These are phyloP conservation scores for Leavenworthia alabamica DNA, from an alignment of 345 rosid species.

Conservation along the genomic window DNA sequence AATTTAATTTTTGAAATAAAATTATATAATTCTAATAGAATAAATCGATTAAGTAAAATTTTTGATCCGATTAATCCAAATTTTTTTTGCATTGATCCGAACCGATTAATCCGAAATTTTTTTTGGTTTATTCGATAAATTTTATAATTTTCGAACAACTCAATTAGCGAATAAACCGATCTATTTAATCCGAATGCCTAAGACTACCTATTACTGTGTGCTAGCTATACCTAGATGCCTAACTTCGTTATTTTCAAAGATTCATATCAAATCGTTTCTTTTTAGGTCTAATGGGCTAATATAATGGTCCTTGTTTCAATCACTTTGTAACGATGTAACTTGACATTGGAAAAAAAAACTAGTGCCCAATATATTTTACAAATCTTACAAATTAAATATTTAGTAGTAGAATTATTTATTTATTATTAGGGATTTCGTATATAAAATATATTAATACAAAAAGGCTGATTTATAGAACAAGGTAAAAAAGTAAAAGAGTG, in stretches of 20 bases:
- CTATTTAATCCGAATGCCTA: too few species aligned
- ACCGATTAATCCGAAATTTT: too few species aligned
- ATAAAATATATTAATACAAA: background rate
- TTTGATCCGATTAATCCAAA: too few species aligned
- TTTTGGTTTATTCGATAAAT: too few species aligned
- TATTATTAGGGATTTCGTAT: background rate
- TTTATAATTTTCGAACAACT: too few species aligned
- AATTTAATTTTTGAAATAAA: too few species aligned
- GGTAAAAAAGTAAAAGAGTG: background rate
- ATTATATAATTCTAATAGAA: too few species aligned
- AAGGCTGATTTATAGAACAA: background rate
- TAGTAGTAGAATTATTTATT: background rate
- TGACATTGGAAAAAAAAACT: background rate
- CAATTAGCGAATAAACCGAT: too few species aligned
- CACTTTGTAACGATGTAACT: slow-evolving; percentile 17
- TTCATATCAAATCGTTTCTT: slow-evolving; percentile 7
- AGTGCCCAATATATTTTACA: background rate
- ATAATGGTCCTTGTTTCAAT: slow-evolving; percentile 11
- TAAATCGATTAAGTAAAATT: too few species aligned
- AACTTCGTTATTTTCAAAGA: slow-evolving; percentile 2
- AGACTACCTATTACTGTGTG: slow-evolving; percentile 2
- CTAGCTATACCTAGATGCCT: slow-evolving; percentile 12
- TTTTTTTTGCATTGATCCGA: too few species aligned
- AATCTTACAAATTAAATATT: background rate
- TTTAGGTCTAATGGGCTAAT: slow-evolving; percentile 5